Evolutionary conservation across 805 yeast genomes (phyloP).

Genomic region (Cyberlindnera euphorbiae): DNA sequence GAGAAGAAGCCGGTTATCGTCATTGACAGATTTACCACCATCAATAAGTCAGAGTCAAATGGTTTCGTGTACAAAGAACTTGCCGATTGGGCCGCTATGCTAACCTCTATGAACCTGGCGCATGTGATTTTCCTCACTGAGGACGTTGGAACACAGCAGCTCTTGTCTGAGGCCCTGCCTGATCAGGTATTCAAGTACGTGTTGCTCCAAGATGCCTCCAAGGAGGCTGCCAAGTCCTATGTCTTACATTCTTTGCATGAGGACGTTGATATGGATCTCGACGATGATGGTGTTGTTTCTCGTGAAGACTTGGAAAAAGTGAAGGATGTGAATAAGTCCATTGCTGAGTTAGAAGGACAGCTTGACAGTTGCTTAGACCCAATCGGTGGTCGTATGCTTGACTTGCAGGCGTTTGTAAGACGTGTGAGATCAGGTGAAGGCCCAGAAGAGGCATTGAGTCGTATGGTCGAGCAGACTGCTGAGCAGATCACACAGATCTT

Average conservation of each 20-base stretch:
- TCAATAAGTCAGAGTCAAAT: slow-evolving; percentile 53
- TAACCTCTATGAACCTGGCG: slow-evolving; percentile 75
- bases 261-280: slow-evolving; percentile 14
- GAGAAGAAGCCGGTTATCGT: slow-evolving; percentile 82
- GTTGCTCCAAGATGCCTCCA: slow-evolving; percentile 76
- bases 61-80: slow-evolving; percentile 66
- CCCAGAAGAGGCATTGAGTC: slow-evolving; percentile 68
- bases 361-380: slow-evolving; percentile 62
- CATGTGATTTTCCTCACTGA: slow-evolving; percentile 87
- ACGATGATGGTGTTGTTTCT: slow-evolving; percentile 27
- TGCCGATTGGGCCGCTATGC: slow-evolving; percentile 84
- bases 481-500: slow-evolving; percentile 85
- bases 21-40: slow-evolving; percentile 61
- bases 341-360: slow-evolving; percentile 26
- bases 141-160: slow-evolving; percentile 72
- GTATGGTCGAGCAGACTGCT: slow-evolving; percentile 79
- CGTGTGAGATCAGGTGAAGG: slow-evolving; percentile 85
- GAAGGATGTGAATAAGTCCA: slow-evolving; percentile 5
- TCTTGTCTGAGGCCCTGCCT: slow-evolving; percentile 70
- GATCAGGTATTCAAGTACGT: slow-evolving; percentile 79
- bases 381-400: slow-evolving; percentile 93
- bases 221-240: slow-evolving; percentile 62
- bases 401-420: slow-evolving; percentile 83
- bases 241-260: slow-evolving; percentile 51
- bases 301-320: slow-evolving; percentile 22